Evolutionary conservation across 352 stramenopile species (phyloP), one percentile per base, ranked within the genome.

Genomic region (Thalassiosira mediterranea): DNA sequence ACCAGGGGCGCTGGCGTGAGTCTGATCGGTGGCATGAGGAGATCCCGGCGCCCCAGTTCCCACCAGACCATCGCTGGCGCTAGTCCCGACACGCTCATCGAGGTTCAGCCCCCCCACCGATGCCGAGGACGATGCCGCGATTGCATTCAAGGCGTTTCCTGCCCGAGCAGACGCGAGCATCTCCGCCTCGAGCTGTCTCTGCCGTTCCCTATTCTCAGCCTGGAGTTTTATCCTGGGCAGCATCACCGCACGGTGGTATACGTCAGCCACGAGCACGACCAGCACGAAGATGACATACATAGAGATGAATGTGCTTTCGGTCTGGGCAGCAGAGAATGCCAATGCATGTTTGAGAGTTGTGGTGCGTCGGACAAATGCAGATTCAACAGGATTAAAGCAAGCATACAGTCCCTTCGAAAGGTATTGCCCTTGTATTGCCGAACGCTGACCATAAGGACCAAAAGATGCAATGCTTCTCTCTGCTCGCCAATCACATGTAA

Each of bases 221-320:
- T 63, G 38, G 11, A 86, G 40, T 69, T n/a, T n/a, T n/a, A n/a
- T n/a, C 40, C 77, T 59, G 10, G 42, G 37, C 57, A 84, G 28
- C 11, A 58, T 74, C 17, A 83, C 75, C 31, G 56, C 79, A 25
- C 42, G 69, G 57, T 85, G 75, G 32, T 79, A 87, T 11, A 88
- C 61, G 62, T 88, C 75, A 4, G 70, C 48, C n/a, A 29, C 40
- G 4, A 90, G 60, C 3, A 91, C 72, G 25, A 88, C 51, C 8
- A 49, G 38, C 0, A 91, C 84, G 69, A 89, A 93, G 2, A 53
- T 37, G 0, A 80, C 28, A 60, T 92, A 93, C 32, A 91, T 64
- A 15, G 64, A 61, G 13, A 92, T 60, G 34, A 92, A 86, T 31
- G n/a, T n/a, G n/a, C n/a, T n/a, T n/a, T n/a, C n/a, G n/a, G n/a